Evolutionary conservation across 2,329 filamentous ascomycete species (phyloP).

Genomic region (Fusarium devonianum): DNA sequence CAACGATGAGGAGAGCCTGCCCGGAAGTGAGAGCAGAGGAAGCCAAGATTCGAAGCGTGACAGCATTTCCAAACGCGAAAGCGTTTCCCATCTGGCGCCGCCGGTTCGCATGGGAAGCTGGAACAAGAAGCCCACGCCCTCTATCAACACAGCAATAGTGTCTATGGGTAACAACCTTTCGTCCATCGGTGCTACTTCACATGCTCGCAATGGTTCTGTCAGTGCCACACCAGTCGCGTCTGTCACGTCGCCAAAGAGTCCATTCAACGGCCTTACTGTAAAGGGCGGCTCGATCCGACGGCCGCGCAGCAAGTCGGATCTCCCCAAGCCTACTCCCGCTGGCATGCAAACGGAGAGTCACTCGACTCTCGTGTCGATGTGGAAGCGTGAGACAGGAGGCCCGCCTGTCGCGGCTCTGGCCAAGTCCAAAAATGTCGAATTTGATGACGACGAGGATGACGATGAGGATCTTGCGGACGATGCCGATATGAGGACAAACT

Average conservation of each 20-base stretch:
- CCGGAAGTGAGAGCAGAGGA: slow-evolving; percentile 34
- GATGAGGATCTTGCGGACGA: slow-evolving; percentile 65
- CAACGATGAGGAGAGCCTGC: slow-evolving; percentile 42
- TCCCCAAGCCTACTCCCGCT: slow-evolving; percentile 49
- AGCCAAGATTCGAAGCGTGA: slow-evolving; percentile 42
- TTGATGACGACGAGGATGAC: slow-evolving; percentile 61
- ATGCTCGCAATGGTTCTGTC: slow-evolving; percentile 67
- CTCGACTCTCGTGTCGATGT: slow-evolving; percentile 57
- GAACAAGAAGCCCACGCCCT: slow-evolving; percentile 60
- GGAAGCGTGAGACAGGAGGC: slow-evolving; percentile 59
- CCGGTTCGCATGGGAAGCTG: slow-evolving; percentile 60
- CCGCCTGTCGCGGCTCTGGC: slow-evolving; percentile 60
- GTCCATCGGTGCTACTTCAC: slow-evolving; percentile 60
- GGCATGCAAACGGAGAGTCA: slow-evolving; percentile 46
- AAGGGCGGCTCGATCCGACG: slow-evolving; percentile 61
- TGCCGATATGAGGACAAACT: slow-evolving; percentile 66
- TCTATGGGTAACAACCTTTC: slow-evolving; percentile 63
- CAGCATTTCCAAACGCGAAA: slow-evolving; percentile 52
- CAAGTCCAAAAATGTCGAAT: slow-evolving; percentile 39
- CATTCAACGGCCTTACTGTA: slow-evolving; percentile 54
- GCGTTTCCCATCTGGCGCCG: slow-evolving; percentile 55
- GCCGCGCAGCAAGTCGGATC: slow-evolving; percentile 62
- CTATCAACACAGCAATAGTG: slow-evolving; percentile 65
- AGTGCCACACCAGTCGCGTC: slow-evolving; percentile 60
- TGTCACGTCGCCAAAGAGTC: slow-evolving; percentile 62